Conservation (phyloP, 2,329 filamentous ascomycete genomes). For the Ustilaginoidea virens region DNA sequence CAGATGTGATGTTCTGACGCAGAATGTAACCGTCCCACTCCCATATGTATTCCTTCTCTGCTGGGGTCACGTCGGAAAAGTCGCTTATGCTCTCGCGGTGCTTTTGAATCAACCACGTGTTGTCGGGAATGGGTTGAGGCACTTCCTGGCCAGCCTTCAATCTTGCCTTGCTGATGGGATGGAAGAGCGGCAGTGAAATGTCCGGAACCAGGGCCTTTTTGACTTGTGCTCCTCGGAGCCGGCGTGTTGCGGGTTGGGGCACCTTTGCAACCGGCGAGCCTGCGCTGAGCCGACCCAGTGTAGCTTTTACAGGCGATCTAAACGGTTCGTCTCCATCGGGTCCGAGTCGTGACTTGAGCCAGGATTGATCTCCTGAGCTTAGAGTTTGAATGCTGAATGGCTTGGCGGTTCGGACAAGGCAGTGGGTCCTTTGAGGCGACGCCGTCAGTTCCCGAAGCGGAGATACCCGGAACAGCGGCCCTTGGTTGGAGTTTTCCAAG, state of each 20-base stretch:
- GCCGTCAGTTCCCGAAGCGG: conserved; percentile 13
- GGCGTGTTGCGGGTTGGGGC: conserved; percentile 5
- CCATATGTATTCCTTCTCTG: conserved; percentile 42
- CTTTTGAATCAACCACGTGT: conserved; percentile 41
- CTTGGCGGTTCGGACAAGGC: conserved; percentile 26
- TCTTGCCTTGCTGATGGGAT: conserved; percentile 37
- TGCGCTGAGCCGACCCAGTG: conserved; percentile 10
- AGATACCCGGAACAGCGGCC: conserved; percentile 24
- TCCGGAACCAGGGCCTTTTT: conserved; percentile 28
- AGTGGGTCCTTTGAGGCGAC: conserved; percentile 21
- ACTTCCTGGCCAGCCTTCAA: conserved; percentile 33
- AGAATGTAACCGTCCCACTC: conserved; percentile 43
- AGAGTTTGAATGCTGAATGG: conserved; percentile 29
- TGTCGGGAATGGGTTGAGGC: conserved; percentile 27
- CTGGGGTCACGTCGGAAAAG: conserved; percentile 36
- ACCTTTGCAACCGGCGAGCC: conserved; percentile 9
- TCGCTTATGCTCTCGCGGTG: conserved; percentile 41
- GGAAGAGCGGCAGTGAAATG: conserved; percentile 37
- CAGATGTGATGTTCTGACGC: conserved; percentile 32
- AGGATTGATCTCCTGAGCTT: conserved; percentile 29
- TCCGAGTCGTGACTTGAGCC: conserved; percentile 26
- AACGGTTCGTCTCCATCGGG: conserved; percentile 15
- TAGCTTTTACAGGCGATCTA: conserved; percentile 10
- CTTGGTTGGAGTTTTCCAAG: conserved; percentile 19
- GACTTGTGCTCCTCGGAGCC: conserved; percentile 7